Evolutionary conservation across 371 early-diverging fungal genomes (phyloP), one percentile per base, ranked within the genome.

Genomic region (Lichtheimia ramosa): DNA sequence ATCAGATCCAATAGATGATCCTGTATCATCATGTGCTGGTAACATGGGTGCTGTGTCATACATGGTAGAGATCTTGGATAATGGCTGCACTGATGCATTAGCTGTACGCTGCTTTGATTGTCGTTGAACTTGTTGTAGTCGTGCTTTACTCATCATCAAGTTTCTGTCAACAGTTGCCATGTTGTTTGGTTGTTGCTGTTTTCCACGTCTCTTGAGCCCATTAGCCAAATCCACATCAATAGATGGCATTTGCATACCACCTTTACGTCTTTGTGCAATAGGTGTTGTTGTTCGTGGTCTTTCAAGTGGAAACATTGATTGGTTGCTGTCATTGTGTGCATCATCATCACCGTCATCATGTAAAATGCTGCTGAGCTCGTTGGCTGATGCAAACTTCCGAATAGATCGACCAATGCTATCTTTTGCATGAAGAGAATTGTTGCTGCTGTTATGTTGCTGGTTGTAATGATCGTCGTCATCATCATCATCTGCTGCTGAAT

Each of bases 221-320:
- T 68, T 68, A 10, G 68, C 68, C n/a, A 68, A 43, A 25, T 68
- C 68, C 5, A 63, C 63, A 42, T 68, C 68, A 20, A 68, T 68
- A 25, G 68, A 63, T 15, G 51, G 63, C n/a, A 63, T 40, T 16
- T 40, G 42, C n/a, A 21, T 28, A 7, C 27, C 52, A 14, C 53
- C 48, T 21, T 62, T 62, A 14, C 58, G 42, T 42, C 62, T 61
- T 14, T 62, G 56, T 24, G 54, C 61, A 20, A 61, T 48, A 14
- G 66, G 62, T 6, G 67, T 62, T 42, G 67, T 59, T 23, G 62
- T 59, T 10, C 59, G 50, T 28, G 62, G 62, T 43, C 62, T 48
- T 27, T 55, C 59, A 25, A 54, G 25, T 13, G 58, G 64, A 14
- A 51, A 24, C 5, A 24, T 14, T 25, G 42, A 21, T 10, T 51